Conservation (phyloP, 345 rosid genomes). For the Geranium brycei region DNA sequence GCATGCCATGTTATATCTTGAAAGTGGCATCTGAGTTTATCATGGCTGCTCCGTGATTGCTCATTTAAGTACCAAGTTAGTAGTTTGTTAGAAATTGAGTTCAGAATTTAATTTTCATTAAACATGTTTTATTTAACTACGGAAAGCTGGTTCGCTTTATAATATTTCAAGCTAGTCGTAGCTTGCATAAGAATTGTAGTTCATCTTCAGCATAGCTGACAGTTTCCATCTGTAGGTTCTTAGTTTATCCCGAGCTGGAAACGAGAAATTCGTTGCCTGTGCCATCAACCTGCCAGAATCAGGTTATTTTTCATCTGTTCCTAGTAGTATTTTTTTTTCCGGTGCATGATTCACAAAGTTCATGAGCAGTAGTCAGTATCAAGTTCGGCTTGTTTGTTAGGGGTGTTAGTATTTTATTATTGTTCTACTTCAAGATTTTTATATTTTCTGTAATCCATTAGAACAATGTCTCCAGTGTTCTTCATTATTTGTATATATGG, state of each 20-base stretch:
- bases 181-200: not conserved
- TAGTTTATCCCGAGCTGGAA: conserved; percentile 77
- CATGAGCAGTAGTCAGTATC: not conserved
- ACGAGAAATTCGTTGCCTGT: conserved; percentile 60
- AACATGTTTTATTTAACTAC: too few species aligned
- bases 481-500: not conserved
- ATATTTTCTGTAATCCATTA: not conserved
- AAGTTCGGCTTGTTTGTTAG: not conserved
- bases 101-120: too few species aligned
- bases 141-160: not conserved
- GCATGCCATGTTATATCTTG: not conserved
- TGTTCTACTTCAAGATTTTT: not conserved
- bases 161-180: not conserved
- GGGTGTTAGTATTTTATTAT: not conserved
- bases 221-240: conserved; percentile 43
- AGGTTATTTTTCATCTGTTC: conserved; percentile 32
- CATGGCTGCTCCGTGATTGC: not conserved
- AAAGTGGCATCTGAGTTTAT: not conserved
- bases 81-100: not conserved
- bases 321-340: not conserved
- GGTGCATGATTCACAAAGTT: not conserved
- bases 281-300: conserved; percentile 77
- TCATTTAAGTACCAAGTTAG: not conserved
- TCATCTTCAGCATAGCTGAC: conserved; percentile 5
- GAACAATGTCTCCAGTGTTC: not conserved